Evolutionary conservation across 2,329 filamentous ascomycete species (phyloP).

Genomic region (Monosporascus sp.): DNA sequence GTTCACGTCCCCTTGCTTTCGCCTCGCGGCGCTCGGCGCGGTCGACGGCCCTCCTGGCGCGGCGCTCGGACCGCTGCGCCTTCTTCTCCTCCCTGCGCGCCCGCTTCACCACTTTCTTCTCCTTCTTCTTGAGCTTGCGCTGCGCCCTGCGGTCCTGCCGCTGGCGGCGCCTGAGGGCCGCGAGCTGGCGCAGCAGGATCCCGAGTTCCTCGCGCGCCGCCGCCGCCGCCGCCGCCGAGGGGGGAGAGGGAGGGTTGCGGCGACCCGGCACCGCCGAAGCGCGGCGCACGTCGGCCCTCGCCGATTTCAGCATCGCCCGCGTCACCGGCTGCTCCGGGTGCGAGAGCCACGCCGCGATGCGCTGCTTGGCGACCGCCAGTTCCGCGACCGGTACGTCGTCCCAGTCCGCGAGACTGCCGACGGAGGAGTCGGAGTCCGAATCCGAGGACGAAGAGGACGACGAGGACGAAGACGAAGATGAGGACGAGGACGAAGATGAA

Average conservation of each 20-base stretch:
- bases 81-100: conserved; percentile 26
- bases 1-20: no score
- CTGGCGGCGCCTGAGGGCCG: conserved; percentile 36
- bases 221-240: not conserved
- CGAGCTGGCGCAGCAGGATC: conserved; percentile 40
- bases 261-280: not conserved
- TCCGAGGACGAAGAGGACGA: conserved; percentile 30
- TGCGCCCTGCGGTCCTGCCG: conserved; percentile 27
- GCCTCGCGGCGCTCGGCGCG: not conserved
- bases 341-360: conserved; percentile 44
- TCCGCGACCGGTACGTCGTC: conserved; percentile 46
- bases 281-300: conserved; percentile 38
- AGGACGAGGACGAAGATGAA: conserved; percentile 23
- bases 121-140: conserved; percentile 29
- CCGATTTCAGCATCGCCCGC: conserved; percentile 36
- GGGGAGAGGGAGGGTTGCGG: no score
- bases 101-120: conserved; percentile 19
- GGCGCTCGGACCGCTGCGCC: not conserved
- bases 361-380: conserved; percentile 40
- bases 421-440: conserved; percentile 34
- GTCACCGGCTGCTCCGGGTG: conserved; percentile 46
- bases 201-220: conserved; percentile 25
- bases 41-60: not conserved
- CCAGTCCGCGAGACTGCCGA: conserved; percentile 51
- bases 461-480: conserved; percentile 32